Conservation (phyloP, 495 filamentous ascomycete species). For the Hypoxylon intermedium region DNA sequence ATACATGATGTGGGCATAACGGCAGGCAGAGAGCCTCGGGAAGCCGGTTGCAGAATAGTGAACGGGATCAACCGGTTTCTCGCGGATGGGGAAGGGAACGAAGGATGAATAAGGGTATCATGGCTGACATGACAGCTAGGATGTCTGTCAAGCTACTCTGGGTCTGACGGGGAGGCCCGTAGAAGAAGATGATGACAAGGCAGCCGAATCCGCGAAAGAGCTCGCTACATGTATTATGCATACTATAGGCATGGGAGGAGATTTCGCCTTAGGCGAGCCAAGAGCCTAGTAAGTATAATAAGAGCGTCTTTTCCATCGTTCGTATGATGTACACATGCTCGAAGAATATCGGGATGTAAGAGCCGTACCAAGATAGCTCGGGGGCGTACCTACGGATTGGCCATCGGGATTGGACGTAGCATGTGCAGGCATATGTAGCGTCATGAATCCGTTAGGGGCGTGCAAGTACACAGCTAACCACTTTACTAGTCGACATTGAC, state of each 20-base stretch:
- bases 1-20: slow-evolving; percentile 12
- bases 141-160: slow-evolving; percentile 8
- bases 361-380: slow-evolving; percentile 17
- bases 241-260: slow-evolving; percentile 20
- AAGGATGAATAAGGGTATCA: slow-evolving; percentile 34
- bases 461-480: slow-evolving; percentile 17
- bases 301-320: slow-evolving; percentile 18
- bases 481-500: slow-evolving; percentile 12
- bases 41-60: slow-evolving; percentile 20
- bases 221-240: slow-evolving; percentile 20
- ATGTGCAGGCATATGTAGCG: slow-evolving; percentile 11
- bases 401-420: slow-evolving; percentile 19
- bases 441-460: slow-evolving; percentile 15
- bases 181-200: slow-evolving; percentile 23
- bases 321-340: neutral
- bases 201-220: neutral
- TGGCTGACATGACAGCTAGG: slow-evolving; percentile 28
- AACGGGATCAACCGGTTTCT: slow-evolving; percentile 29
- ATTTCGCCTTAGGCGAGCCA: slow-evolving; percentile 13
- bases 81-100: slow-evolving; percentile 23
- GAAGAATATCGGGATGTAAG: slow-evolving; percentile 4
- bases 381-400: slow-evolving; percentile 19
- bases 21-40: slow-evolving; percentile 22
- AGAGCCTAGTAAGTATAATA: slow-evolving; percentile 28
- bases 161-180: slow-evolving; percentile 38